phyloP scores from a whole-genome alignment of 2,329 filamentous ascomycete genomes.

The Hypoxylon sp. region DNA sequence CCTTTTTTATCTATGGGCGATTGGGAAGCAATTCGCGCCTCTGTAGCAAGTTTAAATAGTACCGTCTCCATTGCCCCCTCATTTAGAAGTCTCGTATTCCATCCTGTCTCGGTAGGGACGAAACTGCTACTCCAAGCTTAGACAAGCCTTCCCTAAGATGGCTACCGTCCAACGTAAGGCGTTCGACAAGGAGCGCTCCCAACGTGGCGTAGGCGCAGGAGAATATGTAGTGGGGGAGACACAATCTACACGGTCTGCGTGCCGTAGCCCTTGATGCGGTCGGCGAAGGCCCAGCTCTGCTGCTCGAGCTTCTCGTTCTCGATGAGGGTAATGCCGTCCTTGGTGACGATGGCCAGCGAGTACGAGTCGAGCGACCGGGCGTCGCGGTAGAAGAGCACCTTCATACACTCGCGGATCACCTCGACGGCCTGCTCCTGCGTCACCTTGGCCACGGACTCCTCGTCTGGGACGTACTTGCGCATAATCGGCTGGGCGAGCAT shows the following conservation, averaged over 20 bases:
- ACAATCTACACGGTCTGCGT: conserved; percentile 76
- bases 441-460: conserved; percentile 80
- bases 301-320: conserved; percentile 90
- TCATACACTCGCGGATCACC: conserved; percentile 93
- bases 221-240: conserved; percentile 5
- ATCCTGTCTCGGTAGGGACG: not conserved
- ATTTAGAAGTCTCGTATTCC: conserved; percentile 6
- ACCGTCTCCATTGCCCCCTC: not conserved
- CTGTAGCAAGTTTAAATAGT: conserved; percentile 17
- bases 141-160: conserved; percentile 1
- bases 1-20: conserved; percentile 13
- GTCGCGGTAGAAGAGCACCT: conserved; percentile 97
- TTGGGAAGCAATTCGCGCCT: conserved; percentile 17
- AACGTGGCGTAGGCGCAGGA: not conserved
- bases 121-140: not conserved
- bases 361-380: conserved; percentile 93
- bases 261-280: conserved; percentile 94
- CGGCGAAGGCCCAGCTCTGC: conserved; percentile 98
- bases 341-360: conserved; percentile 90
- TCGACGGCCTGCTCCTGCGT: conserved; percentile 83
- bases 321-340: conserved; percentile 88
- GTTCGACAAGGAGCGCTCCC: not conserved
- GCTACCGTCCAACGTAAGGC: not conserved
- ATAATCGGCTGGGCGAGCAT: conserved; percentile 95
- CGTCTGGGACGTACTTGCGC: conserved; percentile 85